Conservation (phyloP, 306 rosid species). For the Cyclanthera cordifolia region DNA sequence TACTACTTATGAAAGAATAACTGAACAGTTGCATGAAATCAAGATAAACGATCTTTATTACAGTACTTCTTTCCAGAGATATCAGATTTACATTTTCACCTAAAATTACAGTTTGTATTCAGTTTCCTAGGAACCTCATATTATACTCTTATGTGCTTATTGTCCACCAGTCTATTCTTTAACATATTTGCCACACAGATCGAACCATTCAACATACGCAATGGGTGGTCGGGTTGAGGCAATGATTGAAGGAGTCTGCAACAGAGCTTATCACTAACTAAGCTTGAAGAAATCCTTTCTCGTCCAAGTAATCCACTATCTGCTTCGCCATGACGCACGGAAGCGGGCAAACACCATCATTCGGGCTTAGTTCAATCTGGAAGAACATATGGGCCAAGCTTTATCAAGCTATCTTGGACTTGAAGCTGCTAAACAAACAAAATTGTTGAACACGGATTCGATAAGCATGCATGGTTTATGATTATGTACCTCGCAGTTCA, state of each 20-base stretch:
- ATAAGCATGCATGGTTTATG: neutral
- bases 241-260: neutral
- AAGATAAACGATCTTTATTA: neutral
- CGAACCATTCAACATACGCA: neutral
- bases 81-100: conserved; percentile 6
- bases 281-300: conserved; percentile 48
- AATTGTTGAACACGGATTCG: neutral
- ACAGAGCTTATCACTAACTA: conserved; percentile 17
- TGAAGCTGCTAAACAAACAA: neutral
- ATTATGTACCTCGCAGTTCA: conserved; percentile 55
- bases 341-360: conserved; percentile 39
- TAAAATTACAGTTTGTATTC: neutral
- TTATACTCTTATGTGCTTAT: neutral
- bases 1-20: neutral
- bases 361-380: conserved; percentile 53
- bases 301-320: conserved; percentile 55
- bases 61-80: neutral
- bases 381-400: neutral
- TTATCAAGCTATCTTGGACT: neutral
- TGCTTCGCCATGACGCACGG: conserved; percentile 50
- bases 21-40: neutral
- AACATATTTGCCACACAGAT: neutral
- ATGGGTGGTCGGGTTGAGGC: neutral
- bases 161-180: neutral
- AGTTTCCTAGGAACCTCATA: neutral